Evolutionary conservation across 2,329 filamentous ascomycete species (phyloP).

Genomic region (Fusarium abutilonis): DNA sequence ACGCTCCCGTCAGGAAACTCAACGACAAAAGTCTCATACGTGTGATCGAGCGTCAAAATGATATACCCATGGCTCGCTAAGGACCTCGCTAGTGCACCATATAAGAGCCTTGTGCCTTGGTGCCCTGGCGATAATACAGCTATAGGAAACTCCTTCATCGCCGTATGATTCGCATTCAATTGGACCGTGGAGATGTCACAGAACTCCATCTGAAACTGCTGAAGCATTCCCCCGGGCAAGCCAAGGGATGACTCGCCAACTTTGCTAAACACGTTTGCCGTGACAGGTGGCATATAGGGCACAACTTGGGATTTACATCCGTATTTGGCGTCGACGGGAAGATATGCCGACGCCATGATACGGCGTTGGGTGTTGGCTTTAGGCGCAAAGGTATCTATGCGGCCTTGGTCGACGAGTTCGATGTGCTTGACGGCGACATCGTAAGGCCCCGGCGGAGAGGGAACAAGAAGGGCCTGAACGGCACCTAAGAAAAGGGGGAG

Average conservation of each 20-base stretch:
- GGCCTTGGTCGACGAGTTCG: conserved; percentile 13
- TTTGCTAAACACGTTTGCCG: conserved; percentile 10
- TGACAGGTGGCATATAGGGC: conserved; percentile 21
- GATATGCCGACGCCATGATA: conserved; percentile 24
- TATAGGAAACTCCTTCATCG: conserved; percentile 10
- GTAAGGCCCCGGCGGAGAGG: conserved; percentile 4
- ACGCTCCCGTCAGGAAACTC: conserved; percentile 55
- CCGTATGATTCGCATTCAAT: not conserved
- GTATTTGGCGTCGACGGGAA: conserved; percentile 15
- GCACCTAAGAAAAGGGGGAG: not conserved
- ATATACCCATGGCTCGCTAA: conserved; percentile 58
- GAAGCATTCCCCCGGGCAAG: conserved; percentile 6
- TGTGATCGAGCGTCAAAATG: conserved; percentile 59
- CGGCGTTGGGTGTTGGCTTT: conserved; percentile 10
- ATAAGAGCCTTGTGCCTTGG: conserved; percentile 53
- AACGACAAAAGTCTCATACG: conserved; percentile 56
- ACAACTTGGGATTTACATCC: conserved; percentile 4
- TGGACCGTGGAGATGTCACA: conserved; percentile 12
- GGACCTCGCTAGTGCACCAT: conserved; percentile 55
- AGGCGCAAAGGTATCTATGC: conserved; percentile 17
- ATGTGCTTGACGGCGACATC: conserved; percentile 8
- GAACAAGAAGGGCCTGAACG: conserved; percentile 6
- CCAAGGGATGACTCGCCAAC: conserved; percentile 9
- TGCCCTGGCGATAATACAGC: conserved; percentile 57
- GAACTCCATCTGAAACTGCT: conserved; percentile 19